These are phyloP conservation scores for Dioscorea dumetorum DNA, from an alignment of 106 monocot species.

Conservation along the genomic window DNA sequence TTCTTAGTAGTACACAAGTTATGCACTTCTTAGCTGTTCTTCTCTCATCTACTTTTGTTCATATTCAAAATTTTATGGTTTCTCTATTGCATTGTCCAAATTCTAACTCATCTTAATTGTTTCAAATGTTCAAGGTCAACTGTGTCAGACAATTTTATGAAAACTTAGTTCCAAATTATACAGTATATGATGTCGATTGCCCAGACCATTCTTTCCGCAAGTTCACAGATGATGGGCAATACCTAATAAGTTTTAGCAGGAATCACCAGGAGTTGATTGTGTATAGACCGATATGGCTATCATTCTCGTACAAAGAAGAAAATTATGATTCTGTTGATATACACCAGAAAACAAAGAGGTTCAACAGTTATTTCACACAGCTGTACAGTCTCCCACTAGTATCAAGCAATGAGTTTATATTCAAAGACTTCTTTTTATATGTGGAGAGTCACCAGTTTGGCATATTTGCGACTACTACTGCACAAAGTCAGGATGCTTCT, in stretches of 20 bases:
- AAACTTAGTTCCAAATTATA: slow-evolving; percentile 83
- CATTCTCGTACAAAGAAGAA: slow-evolving; percentile 74
- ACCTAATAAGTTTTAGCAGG: slow-evolving; percentile 84
- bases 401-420: slow-evolving; percentile 73
- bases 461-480: slow-evolving; percentile 95
- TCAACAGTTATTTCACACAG: slow-evolving; percentile 86
- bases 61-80: background rate
- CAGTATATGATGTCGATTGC: slow-evolving; percentile 84
- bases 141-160: slow-evolving; percentile 80
- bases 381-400: slow-evolving; percentile 73
- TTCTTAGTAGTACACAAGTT: background rate
- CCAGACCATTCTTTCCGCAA: slow-evolving; percentile 88
- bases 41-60: background rate
- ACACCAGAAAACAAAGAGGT: slow-evolving; percentile 58
- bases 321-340: slow-evolving; percentile 49
- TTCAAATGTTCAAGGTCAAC: slow-evolving; percentile 51
- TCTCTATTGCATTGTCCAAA: background rate
- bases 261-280: slow-evolving; percentile 87
- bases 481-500: slow-evolving; percentile 55
- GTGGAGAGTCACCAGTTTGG: slow-evolving; percentile 71
- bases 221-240: slow-evolving; percentile 93
- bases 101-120: background rate
- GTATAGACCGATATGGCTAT: slow-evolving; percentile 80
- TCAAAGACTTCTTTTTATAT: slow-evolving; percentile 95
- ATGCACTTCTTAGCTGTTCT: background rate